Conservation (phyloP, 139 green algal genomes). For the Volvox reticuliferus region DNA sequence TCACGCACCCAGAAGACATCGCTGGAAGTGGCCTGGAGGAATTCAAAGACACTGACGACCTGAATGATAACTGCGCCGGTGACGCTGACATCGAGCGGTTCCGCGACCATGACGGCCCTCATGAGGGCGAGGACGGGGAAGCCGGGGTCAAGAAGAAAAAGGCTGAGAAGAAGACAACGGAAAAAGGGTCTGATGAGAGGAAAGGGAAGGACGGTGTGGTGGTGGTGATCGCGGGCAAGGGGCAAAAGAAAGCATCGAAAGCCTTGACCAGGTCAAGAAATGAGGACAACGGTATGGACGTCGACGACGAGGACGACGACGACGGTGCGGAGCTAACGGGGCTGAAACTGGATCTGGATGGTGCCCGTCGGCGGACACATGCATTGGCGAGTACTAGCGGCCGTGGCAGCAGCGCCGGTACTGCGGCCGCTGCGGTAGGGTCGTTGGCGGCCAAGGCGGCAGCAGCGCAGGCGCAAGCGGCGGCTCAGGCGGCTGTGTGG, state of each 20-base stretch:
- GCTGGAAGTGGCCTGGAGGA: constrained; percentile 64
- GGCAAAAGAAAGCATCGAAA: background rate
- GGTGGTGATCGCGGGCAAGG: background rate
- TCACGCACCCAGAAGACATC: constrained; percentile 86
- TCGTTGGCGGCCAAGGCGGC: constrained; percentile 29
- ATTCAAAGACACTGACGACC: constrained; percentile 69
- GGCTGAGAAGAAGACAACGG: background rate
- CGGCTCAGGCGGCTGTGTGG: constrained; percentile 49
- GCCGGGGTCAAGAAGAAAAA: background rate
- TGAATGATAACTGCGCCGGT: background rate
- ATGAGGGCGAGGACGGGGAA: constrained; percentile 40
- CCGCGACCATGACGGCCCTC: background rate
- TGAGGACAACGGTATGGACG: background rate
- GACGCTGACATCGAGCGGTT: constrained; percentile 28
- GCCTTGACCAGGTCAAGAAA: background rate
- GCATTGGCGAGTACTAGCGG: constrained; percentile 11
- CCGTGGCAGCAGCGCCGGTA: background rate
- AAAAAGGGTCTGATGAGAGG: constrained; percentile 20
- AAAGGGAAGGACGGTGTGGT: background rate
- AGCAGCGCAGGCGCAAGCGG: background rate
- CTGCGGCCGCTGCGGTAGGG: background rate
- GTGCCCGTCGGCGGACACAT: constrained; percentile 30
- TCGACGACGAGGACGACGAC: constrained; percentile 53
- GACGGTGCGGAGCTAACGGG: constrained; percentile 49
- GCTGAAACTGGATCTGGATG: constrained; percentile 26